Base-by-base conservation (phyloP, 2,329 filamentous ascomycete species). In the Aspergillus ibericus region DNA sequence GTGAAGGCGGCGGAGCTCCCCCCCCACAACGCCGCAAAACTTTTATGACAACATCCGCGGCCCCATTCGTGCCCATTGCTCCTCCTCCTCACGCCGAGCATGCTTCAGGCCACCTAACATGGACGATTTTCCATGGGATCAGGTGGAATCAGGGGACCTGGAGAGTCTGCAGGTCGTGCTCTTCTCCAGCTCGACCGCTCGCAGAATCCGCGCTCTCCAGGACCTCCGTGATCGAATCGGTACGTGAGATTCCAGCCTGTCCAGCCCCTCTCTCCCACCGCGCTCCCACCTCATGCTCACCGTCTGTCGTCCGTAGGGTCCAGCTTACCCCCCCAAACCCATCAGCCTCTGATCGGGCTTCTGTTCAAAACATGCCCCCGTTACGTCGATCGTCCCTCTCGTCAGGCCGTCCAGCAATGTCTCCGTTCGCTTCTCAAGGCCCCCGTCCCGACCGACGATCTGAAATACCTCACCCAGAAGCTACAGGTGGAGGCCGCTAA, bases 341-440 rank as follows among this genome's bases (percentile, higher is more conserved):
- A 69, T 51, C 67, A 70, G 61, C 66, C 76, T 73, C 75, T 95
- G 53, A 79, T 96, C 63, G 83, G 86, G 61, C 80, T 92, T 34
- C 85, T 99, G 32, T 93, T 98, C 78, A 86, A 87, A 72, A 97
- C 93, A 53, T 92, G 97, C 72, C 85, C 91, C 61, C 86, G 90
- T 67, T 99, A 98, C 76, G 80, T 87, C 75, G 95, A 99, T 77
- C 87, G 93, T 68, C 81, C 85, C 64, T 98, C 95, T 46, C 86
- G 95, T 66, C 84, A 87, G 67, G 92, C 91, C 36, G 92, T 92
- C 32, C 90, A 96, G 74, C 82, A 84, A 77, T 96, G 93, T 72
- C 82, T 99, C 57, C 79, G 82, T 63, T 82, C 86, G 53, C 81
- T 93, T 64, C 82, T 93, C 59, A 82, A 82, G 56, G 82, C 87